Base-by-base conservation (phyloP, 192 early-diverging fungal species). In the Coemansia sp. region DNA sequence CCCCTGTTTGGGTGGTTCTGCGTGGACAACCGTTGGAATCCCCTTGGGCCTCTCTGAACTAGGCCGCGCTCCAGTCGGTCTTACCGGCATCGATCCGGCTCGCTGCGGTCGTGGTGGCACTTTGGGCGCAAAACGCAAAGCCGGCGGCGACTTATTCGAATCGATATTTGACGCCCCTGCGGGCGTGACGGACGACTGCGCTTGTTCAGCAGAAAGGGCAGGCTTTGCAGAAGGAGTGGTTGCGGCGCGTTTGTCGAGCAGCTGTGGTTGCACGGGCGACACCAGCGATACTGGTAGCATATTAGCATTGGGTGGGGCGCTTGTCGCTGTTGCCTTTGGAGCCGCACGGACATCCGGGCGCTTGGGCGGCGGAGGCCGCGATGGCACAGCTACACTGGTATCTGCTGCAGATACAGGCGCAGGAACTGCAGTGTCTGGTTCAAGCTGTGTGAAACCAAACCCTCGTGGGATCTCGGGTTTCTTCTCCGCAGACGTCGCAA, bases 261-360 rank as follows among this genome's bases (percentile, higher is more conserved):
- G 19, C 42, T 44, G 42, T 44, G 42, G 4, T 8, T 44, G 4
- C 0, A 31, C 29, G n/a, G 50, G 33, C 35, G 59, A 58, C 32
- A 59, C 56, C 21, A 67, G 50, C 18, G 64, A 66, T n/a, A 62
- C 56, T 11, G 71, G 60, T 49, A 58, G 35, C 64, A 73, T 66
- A 8, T 14, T 30, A 4, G 42, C n/a, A n/a, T 28, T 53, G 8
- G 60, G 42, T 16, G 35, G 35, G 5, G 35, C 35, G 8, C 30
- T 32, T 7, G 48, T 1, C 3, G 19, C 35, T 40, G 35, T 11
- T 6, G 52, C 19, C 18, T 54, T 54, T 44, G 43, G 19, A n/a
- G 19, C 19, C 43, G 19, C 43, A 44, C 4, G 19, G 18, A 19
- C 19, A 21, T n/a, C 8, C 43, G n/a, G 43, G 18, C 8, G 43